phyloP scores from a whole-genome alignment of 1,139 yeast species.

The Protomyces pachydermus region DNA sequence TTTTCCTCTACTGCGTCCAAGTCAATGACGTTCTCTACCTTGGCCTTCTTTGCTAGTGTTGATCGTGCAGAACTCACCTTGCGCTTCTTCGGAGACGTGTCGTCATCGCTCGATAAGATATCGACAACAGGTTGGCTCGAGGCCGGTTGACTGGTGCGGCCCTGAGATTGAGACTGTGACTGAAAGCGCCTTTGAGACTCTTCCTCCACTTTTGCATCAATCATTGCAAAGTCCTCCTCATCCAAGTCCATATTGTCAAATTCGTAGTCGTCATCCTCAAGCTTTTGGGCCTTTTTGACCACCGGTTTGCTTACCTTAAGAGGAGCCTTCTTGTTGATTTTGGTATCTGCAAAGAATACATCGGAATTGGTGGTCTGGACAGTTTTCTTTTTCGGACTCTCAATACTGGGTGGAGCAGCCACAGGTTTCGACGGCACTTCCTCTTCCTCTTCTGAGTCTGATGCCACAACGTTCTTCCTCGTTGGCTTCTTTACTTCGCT shows the following conservation, averaged over 20 bases:
- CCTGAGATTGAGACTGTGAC: background rate
- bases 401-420: background rate
- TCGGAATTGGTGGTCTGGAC: background rate
- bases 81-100: background rate
- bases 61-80: background rate
- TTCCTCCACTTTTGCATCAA: constrained; percentile 4
- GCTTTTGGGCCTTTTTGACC: background rate
- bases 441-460: constrained; percentile 16
- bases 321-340: constrained; percentile 3
- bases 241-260: constrained; percentile 28
- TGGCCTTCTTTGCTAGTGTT: constrained; percentile 28
- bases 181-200: constrained; percentile 26
- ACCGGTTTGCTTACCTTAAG: background rate
- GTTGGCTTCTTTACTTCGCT: background rate
- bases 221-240: constrained; percentile 17
- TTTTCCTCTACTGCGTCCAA: constrained; percentile 10
- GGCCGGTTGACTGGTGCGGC: constrained; percentile 3
- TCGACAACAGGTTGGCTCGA: constrained; percentile 5
- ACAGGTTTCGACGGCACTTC: background rate
- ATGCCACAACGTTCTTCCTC: constrained; percentile 1
- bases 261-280: constrained; percentile 23
- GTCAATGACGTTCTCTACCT: constrained; percentile 5
- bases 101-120: background rate
- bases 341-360: constrained; percentile 6
- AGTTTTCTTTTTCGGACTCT: background rate